A percentile compares a stretch with the other conserved stretches of the same genome.
phyloP scores from a whole-genome alignment of 73 alveolate species.

The Paramecium caudatum region DNA sequence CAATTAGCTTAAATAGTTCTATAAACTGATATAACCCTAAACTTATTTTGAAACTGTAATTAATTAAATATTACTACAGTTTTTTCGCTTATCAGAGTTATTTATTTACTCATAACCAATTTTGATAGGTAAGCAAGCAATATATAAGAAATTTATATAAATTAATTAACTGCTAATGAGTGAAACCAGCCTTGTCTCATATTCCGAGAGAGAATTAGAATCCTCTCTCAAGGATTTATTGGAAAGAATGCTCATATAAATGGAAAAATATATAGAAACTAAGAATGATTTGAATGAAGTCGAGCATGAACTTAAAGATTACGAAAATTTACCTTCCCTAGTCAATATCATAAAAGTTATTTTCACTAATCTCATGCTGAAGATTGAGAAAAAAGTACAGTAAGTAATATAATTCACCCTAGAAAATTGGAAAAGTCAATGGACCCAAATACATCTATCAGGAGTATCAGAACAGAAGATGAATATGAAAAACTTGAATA shows the following conservation, averaged over 20 bases:
- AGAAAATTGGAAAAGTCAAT: slow-evolving; percentile 7
- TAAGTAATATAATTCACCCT: neutral
- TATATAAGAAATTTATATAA: neutral
- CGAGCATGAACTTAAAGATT: slow-evolving; percentile 56
- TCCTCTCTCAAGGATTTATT: slow-evolving; percentile 30
- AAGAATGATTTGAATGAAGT: slow-evolving; percentile 51
- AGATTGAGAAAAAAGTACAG: slow-evolving; percentile 51
- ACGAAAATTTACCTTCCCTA: slow-evolving; percentile 17
- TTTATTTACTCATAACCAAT: neutral
- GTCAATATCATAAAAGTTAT: slow-evolving; percentile 46
- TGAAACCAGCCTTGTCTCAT: neutral
- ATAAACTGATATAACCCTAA: slow-evolving; percentile 36
- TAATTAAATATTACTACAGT: neutral
- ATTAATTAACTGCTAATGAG: slow-evolving; percentile 19
- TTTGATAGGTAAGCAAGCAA: neutral
- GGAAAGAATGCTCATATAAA: slow-evolving; percentile 43
- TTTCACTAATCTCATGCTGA: slow-evolving; percentile 30
- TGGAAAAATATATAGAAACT: slow-evolving; percentile 53
- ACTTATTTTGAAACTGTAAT: slow-evolving; percentile 30
- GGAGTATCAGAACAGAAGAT: slow-evolving; percentile 50
- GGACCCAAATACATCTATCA: neutral
- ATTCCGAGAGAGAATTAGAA: slow-evolving; percentile 50
- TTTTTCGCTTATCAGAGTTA: neutral
- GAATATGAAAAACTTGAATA: slow-evolving; percentile 55
- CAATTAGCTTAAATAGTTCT: neutral